A percentile compares a stretch with the other conserved stretches of the same genome.
These are phyloP conservation scores for Lasiodiplodia citricola DNA, from an alignment of 2,329 filamentous ascomycete genomes.

Conservation along the genomic window DNA sequence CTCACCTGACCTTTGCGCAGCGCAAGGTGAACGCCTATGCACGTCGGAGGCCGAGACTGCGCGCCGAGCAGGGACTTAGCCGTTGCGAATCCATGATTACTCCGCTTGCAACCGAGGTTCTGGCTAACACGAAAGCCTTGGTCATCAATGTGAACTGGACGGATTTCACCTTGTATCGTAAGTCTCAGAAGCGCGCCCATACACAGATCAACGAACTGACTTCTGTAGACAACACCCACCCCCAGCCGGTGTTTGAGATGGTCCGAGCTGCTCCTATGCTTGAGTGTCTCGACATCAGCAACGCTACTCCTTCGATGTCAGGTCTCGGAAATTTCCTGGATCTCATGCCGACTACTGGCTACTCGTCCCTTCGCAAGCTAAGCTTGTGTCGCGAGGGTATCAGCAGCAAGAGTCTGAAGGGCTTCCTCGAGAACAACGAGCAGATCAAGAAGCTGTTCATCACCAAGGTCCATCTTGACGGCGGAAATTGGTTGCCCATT, in stretches of 20 bases:
- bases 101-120: not conserved
- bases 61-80: too few relatives aligned
- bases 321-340: too few relatives aligned
- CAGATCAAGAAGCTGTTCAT: not conserved
- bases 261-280: not conserved
- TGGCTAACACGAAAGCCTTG: not conserved
- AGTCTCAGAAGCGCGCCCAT: not conserved
- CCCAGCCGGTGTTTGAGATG: not conserved
- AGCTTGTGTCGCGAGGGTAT: not conserved
- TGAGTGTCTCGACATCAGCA: not conserved
- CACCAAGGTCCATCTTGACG: rapidly evolving
- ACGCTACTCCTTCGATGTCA: too few relatives aligned
- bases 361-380: not conserved
- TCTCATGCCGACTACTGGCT: too few relatives aligned
- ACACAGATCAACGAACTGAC: not conserved
- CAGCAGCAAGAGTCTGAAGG: not conserved
- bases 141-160: not conserved
- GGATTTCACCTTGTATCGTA: not conserved
- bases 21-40: too few relatives aligned
- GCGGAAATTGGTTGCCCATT: not conserved
- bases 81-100: not conserved
- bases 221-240: not conserved
- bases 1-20: too few relatives aligned
- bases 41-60: too few relatives aligned
- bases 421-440: not conserved